Base-by-base conservation (phyloP, 768 basidiomycete species). In the Pleurotus tuoliensis region DNA sequence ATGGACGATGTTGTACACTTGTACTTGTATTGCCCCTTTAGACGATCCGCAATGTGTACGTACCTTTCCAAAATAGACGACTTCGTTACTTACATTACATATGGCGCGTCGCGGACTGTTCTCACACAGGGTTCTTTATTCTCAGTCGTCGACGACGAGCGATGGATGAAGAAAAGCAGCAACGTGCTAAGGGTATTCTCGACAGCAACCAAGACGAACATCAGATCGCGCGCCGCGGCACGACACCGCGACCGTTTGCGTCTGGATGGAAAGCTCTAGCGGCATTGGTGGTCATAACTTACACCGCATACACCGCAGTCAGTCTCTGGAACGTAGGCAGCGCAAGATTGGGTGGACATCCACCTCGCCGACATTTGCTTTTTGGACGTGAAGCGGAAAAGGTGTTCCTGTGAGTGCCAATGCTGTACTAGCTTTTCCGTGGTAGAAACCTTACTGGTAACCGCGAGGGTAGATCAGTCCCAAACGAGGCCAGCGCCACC, bases 401-500 rank as follows among this genome's bases (percentile, higher is more conserved):
- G 41, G 16, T 41, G 39, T 53, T 53, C 24, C 39, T 53, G 51
- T 53, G 18, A 41, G 51, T 13, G 6, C 27, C 4, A 1, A 9
- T 34, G 30, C 11, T 4, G 3, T 34, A 11, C 30, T 34, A 12
- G 11, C 34, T n/a, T 50, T 13, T n/a, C 18, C 49, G 27, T 16
- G 37, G 27, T 16, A 16, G 24, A 25, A 38, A 16, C 6, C 37
- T 51, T 13, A 30, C 92, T 5, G 94, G 92, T 12, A 37, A 50
- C 30, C 51, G 11, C 15, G 18, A 39, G 30, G 3, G 30, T 34
- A 84, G 84, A 64, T 72, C 78, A 8, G 69, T 85, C 34, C 83
- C 83, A 1, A 73, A 81, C 56, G 70, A 74, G 40, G 73, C 71
- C 34, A 82, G 75, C 58, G 82, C 82, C 8, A 66, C 78, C 25